Evolutionary conservation across 495 filamentous ascomycete genomes (phyloP).

Genomic region (Penicillium lividum): DNA sequence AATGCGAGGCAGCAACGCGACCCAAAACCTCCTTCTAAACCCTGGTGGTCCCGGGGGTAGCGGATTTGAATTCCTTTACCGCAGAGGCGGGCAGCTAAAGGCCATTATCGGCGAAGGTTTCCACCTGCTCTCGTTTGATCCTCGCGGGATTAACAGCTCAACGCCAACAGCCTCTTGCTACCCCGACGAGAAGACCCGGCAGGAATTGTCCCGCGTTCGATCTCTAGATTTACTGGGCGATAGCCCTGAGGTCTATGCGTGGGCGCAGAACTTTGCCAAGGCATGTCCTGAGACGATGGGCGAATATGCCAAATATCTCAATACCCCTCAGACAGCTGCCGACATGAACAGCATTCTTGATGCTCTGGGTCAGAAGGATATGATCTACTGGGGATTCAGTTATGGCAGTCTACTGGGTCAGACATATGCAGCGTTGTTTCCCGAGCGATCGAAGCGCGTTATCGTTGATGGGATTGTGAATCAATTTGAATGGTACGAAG

Average conservation of each 20-base stretch:
- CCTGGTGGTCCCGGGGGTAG: slow-evolving; percentile 48
- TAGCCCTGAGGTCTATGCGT: slow-evolving; percentile 42
- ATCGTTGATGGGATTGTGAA: slow-evolving; percentile 19
- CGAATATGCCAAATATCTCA: slow-evolving; percentile 39
- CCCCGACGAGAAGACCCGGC: slow-evolving; percentile 27
- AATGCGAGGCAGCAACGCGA: slow-evolving; percentile 38
- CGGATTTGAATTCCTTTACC: slow-evolving; percentile 37
- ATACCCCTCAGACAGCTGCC: slow-evolving; percentile 50
- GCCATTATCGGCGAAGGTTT: slow-evolving; percentile 43
- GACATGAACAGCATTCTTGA: slow-evolving; percentile 53
- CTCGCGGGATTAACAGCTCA: slow-evolving; percentile 46
- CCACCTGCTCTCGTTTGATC: slow-evolving; percentile 48
- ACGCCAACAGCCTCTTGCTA: slow-evolving; percentile 40
- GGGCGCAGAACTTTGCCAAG: slow-evolving; percentile 35
- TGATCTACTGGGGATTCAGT: slow-evolving; percentile 25
- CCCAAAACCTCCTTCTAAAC: slow-evolving; percentile 46
- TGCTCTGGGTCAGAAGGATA: slow-evolving; percentile 37
- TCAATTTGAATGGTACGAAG: slow-evolving; percentile 36
- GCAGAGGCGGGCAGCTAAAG: slow-evolving; percentile 31
- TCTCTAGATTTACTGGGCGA: slow-evolving; percentile 28
- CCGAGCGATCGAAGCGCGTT: slow-evolving; percentile 17
- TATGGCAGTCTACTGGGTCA: slow-evolving; percentile 22
- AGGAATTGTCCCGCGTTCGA: slow-evolving; percentile 25
- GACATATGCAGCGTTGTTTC: slow-evolving; percentile 19
- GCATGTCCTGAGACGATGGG: slow-evolving; percentile 46